Percentiles rank a stretch among this genome's conserved stretches.
Conservation (phyloP, 2,329 filamentous ascomycete genomes). For the Aplosporella prunicola region DNA sequence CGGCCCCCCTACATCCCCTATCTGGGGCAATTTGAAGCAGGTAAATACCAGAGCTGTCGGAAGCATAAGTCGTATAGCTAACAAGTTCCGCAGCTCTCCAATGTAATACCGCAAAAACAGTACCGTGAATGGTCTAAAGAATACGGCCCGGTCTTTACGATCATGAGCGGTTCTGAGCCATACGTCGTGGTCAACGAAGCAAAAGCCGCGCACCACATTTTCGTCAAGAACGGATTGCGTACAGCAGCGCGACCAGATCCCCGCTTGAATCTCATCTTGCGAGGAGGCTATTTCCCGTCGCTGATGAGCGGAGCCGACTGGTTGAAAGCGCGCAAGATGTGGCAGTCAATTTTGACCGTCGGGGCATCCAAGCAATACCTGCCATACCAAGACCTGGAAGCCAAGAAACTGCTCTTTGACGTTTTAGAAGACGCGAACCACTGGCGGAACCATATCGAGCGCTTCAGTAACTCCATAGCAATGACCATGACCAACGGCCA, state of each 20-base stretch:
- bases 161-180: slow-evolving; percentile 36
- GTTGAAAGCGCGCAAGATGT: slow-evolving; percentile 9
- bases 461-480: neutral
- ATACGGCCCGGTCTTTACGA: slow-evolving; percentile 43
- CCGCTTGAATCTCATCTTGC: neutral
- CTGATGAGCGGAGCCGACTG: neutral
- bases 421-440: neutral
- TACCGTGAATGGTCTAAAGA: slow-evolving; percentile 45
- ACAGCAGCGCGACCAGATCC: neutral
- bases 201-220: neutral
- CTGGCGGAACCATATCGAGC: slow-evolving; percentile 1
- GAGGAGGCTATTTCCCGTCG: neutral
- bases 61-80: neutral
- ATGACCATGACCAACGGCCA: slow-evolving; percentile 8
- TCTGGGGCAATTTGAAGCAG: slow-evolving; percentile 44
- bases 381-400: slow-evolving; percentile 10
- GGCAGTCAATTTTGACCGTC: slow-evolving; percentile 9
- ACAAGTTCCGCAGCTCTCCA: neutral
- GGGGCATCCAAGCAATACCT: slow-evolving; percentile 8
- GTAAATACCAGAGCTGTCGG: slow-evolving; percentile 1
- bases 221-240: slow-evolving; percentile 2
- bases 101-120: slow-evolving; percentile 28
- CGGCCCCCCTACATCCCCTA: slow-evolving; percentile 42
- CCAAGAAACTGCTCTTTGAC: slow-evolving; percentile 1
- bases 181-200: neutral